A percentile compares a stretch with the other conserved stretches of the same genome.
These are phyloP conservation scores for Podospora pseudoanserina DNA, from an alignment of 495 filamentous ascomycete genomes.

Conservation along the genomic window DNA sequence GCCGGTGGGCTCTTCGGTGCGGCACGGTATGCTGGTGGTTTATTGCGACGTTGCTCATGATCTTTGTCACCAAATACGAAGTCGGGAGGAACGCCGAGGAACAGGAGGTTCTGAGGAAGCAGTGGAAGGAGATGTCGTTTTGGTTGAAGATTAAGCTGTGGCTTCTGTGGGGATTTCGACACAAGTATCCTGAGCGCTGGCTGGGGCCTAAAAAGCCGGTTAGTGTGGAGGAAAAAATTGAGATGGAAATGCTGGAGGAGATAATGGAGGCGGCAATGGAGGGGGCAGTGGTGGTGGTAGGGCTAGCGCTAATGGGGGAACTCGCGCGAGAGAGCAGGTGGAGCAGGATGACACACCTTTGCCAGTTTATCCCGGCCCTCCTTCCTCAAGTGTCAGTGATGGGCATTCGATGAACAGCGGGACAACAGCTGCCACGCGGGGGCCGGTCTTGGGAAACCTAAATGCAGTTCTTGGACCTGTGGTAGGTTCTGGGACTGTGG, in stretches of 20 bases:
- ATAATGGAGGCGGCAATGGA: too few relatives aligned
- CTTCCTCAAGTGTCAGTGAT: not conserved
- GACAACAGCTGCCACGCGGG: not conserved
- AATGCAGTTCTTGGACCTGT: not conserved
- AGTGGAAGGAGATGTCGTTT: conserved; percentile 42
- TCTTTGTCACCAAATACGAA: conserved; percentile 41
- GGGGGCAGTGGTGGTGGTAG: not conserved
- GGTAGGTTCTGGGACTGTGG: not conserved
- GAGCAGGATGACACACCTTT: not conserved
- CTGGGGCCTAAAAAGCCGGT: conserved; percentile 7
- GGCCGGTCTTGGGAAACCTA: not conserved
- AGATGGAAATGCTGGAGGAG: too few relatives aligned
- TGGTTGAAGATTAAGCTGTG: conserved; percentile 43
- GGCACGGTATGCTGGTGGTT: conserved; percentile 47
- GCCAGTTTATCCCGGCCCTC: not conserved
- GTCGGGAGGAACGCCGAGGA: conserved; percentile 40
- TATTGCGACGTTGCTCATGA: conserved; percentile 38
- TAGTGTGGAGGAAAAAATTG: too few relatives aligned
- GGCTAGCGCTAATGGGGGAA: not conserved
- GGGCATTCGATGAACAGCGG: not conserved
- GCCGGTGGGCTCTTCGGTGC: conserved; percentile 45
- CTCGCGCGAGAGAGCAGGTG: too few relatives aligned
- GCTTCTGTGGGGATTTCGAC: conserved; percentile 50
- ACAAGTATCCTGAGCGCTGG: conserved; percentile 41
- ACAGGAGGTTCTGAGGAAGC: conserved; percentile 36